Base-by-base conservation (phyloP, 75 land plant species). In the Ceratopteris richardii region DNA sequence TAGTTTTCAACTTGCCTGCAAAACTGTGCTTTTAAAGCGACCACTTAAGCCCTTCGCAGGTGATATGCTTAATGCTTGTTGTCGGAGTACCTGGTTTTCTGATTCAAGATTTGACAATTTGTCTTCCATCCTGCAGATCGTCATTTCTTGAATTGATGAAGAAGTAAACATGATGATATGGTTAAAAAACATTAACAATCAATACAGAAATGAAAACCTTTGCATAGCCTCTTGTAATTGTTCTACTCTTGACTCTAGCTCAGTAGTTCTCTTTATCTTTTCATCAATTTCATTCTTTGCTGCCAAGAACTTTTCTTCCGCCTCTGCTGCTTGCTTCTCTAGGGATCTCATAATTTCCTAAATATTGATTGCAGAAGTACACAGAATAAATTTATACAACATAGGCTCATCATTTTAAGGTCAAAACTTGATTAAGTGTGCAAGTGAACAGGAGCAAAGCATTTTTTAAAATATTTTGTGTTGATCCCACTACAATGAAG, bases 51-150 rank as follows among this genome's bases (percentile, higher is more conserved):
- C 57, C 54, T 75, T 77, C 27, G 75, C 53, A 60, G 98, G 78
- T 2, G 98, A 69, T 5, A 56, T 71, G 7, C 71, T 58, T 43
- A 84, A 62, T 14, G 80, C 42, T 59, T 89, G 96, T 76, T 88
- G 84, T 31, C 96, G 88, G 36, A 85, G 90, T 40, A 86, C 75
- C 66, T 86, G 76, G 65, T 86, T 81, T 48, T 86, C 98, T 30
- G 82, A 69, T 71, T 89, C 87, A 64, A 86, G 64, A 53, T 81
- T 82, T 42, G 81, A 69, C 29, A 89, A 61, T 58, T 93, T 93
- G 31, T 83, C 98, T 72, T 83, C 87, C 58, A 89, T 80, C 55
- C 98, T 93, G 66, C 29, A 24, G 36, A 22, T n/a, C n/a, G n/a
- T n/a, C n/a, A n/a, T n/a, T n/a, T n/a, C n/a, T n/a, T n/a, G n/a